Conservation (phyloP, 2,329 filamentous ascomycete genomes). For the Colletotrichum tamarilloi region DNA sequence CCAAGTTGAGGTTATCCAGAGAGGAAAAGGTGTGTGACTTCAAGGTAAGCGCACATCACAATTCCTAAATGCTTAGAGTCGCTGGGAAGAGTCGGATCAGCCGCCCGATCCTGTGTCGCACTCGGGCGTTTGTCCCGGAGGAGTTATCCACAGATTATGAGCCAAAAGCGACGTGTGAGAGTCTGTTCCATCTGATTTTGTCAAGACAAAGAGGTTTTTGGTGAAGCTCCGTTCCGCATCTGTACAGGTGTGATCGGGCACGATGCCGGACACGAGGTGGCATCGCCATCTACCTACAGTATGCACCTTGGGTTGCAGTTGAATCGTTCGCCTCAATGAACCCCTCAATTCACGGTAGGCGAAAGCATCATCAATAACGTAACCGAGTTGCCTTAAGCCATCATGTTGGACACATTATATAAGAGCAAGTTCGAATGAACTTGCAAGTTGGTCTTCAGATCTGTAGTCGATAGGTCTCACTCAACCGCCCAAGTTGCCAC, state of each 20-base stretch:
- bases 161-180: background rate
- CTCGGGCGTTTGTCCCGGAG: slow-evolving; percentile 1
- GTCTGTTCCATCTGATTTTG: background rate
- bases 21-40: background rate
- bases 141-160: background rate
- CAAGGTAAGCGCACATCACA: background rate
- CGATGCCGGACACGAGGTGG: background rate
- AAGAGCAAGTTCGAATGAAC: background rate
- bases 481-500: background rate
- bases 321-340: background rate
- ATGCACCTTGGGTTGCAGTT: background rate
- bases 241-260: background rate
- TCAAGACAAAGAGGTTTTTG: background rate
- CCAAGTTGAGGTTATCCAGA: background rate
- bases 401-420: background rate
- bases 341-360: background rate
- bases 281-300: background rate
- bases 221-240: background rate
- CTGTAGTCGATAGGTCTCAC: background rate
- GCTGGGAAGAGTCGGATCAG: background rate
- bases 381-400: background rate
- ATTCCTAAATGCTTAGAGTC: background rate
- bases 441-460: background rate
- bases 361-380: background rate
- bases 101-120: slow-evolving; percentile 16